phyloP scores from a whole-genome alignment of 352 stramenopile genomes.

The Phytopythium montanum region DNA sequence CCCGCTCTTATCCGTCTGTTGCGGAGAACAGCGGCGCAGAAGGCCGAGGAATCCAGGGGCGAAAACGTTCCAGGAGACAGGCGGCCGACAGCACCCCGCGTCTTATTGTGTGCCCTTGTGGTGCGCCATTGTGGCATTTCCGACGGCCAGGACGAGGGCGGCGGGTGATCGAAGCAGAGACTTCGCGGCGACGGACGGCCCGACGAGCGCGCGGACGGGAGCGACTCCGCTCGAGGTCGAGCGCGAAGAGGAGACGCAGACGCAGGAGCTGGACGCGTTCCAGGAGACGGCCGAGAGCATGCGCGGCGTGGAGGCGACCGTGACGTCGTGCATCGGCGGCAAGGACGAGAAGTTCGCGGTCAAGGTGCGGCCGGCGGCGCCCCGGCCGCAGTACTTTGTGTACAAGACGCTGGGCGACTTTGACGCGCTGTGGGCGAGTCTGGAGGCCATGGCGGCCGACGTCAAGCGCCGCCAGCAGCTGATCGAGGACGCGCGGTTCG shows the following conservation, averaged over 20 bases:
- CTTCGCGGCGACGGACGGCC: background rate
- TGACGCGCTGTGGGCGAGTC: constrained; percentile 55
- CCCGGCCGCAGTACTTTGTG: constrained; percentile 57
- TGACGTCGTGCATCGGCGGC: constrained; percentile 80
- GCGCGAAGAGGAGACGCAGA: background rate
- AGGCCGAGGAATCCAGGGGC: constrained; percentile 3
- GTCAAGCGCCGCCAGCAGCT: constrained; percentile 33
- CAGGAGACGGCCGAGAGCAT: constrained; percentile 20
- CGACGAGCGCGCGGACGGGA: too few relatives aligned
- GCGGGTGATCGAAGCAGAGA: background rate
- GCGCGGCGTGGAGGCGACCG: constrained; percentile 56
- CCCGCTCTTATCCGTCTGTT: background rate
- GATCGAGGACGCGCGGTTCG: constrained; percentile 5
- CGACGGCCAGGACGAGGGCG: background rate
- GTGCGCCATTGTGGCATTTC: background rate
- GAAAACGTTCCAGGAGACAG: constrained; percentile 1
- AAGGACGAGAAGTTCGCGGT: constrained; percentile 79
- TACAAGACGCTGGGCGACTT: constrained; percentile 83
- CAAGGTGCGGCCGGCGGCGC: constrained; percentile 39
- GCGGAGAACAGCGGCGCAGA: too few relatives aligned
- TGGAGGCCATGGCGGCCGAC: constrained; percentile 51
- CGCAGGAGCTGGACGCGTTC: background rate
- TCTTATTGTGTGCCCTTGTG: too few relatives aligned
- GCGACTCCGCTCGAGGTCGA: background rate
- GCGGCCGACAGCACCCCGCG: too few relatives aligned